Evolutionary conservation across 2,329 filamentous ascomycete species (phyloP), one percentile per base, ranked within the genome.

Genomic region (Nigrograna mackinnonii): DNA sequence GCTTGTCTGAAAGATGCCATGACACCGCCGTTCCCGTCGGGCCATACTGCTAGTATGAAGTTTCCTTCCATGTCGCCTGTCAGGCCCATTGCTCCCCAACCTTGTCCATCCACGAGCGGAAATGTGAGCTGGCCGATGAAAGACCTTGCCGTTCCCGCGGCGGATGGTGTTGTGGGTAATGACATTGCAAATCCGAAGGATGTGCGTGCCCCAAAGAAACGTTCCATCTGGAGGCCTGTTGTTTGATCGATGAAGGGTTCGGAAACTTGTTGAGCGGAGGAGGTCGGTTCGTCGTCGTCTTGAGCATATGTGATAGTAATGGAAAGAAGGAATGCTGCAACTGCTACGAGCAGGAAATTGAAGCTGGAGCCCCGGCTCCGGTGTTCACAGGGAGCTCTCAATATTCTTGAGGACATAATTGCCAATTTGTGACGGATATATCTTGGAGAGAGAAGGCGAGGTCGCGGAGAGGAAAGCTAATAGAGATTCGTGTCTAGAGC

Each of bases 101-200:
- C 55, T 14, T 43, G 40, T 6, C 52, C 46, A 18, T 42, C 35
- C 16, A 39, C 38, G 9, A 51, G 42, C 7, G 55, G 41, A 19
- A 47, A 47, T 11, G 44, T 38, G 11, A 58, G 41, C 26, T 54
- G 53, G n/a, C 55, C 55, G 38, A 58, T 57, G 48, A 55, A 57
- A 17, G 31, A 33, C 13, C 16, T 17, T 12, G 11, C 16, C 14
- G 24, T 28, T 28, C 14, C 24, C 13, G 44, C 47, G 17, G 38
- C 30, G 6, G 41, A 17, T 3, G 49, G 42, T 37, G 37, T 45
- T 26, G 49, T 20, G 14, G 50, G 54, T n/a, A 58, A 36, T n/a
- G 54, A 50, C n/a, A 58, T 43, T 19, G 46, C 47, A 26, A 58
- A 56, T 17, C 39, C 41, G 22, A 55, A 55, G 13, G 32, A 21